Evolutionary conservation across 495 filamentous ascomycete genomes (phyloP), one percentile per base, ranked within the genome.

Genomic region (Pyronema domesticum): DNA sequence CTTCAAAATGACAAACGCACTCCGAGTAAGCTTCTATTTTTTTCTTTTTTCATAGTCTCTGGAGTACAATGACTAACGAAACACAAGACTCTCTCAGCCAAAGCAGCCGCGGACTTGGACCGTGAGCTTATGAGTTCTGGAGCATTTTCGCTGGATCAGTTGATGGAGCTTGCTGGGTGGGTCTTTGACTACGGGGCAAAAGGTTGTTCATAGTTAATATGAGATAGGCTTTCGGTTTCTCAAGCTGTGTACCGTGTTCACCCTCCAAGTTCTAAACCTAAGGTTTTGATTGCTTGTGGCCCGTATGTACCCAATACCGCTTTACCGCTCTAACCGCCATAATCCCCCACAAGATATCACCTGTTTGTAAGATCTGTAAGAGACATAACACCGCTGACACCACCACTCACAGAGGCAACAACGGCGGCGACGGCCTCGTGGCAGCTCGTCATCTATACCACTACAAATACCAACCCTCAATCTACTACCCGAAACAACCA

Each of bases 391-490:
- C 23, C 5, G 5, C 23, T 30, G 23, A 30, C 23, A 30, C 23
- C 51, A 36, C 45, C 14, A 50, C 18, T 39, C 36, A 51, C 60
- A 78, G 60, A 7, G 57, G 60, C 34, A 59, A 62, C 43, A 55
- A 55, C 79, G 88, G 91, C 58, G 91, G 91, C 19, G 91, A 98
- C 66, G 93, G 91, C 0, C 80, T 98, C 40, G 91, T 98, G 19
- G 88, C 89, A 39, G 93, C 93, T 40, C 80, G 91, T 36, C 91
- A 98, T 68, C 77, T 98, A n/a, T 80, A 75, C 62, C 86, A 95
- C 66, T 96, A 88, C 69, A 87, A 88, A 56, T 98, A 96, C 69
- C 76, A 76, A 36, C 91, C 91, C 14, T 82, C 79, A 30, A 73
- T 96, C 56, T 96, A 89, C 73, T 96, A 94, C 65, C 91, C 91